Evolutionary conservation across 2,329 filamentous ascomycete species (phyloP), one percentile per base, ranked within the genome.

Genomic region (Neonectria magnoliae): DNA sequence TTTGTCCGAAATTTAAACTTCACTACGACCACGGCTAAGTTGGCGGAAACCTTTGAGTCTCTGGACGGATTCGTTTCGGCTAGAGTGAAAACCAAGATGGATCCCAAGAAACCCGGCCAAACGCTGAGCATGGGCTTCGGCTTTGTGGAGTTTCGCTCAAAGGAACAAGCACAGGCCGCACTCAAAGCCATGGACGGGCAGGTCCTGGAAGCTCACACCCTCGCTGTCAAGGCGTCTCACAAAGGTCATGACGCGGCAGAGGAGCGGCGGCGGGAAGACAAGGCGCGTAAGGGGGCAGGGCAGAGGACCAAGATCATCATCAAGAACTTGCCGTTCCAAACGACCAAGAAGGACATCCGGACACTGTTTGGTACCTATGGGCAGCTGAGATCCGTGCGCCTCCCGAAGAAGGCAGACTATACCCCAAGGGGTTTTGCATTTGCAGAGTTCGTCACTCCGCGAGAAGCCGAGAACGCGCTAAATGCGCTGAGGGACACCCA

Each of bases 311-410:
- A 98, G 86, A 91, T 99, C 76, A 91, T 98, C 80, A 91, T 99
- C 83, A 99, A 98, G 85, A 99, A 99, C 83, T 83, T 99, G 80
- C 95, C 96, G 20, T 99, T 99, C 83, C 93, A 98, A 82, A 91
- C 93, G 53, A 91, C 90, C 58, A 98, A 97, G 84, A 96, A 97
- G 79, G 96, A 99, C 77, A 87, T 99, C 63, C 89, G 93, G 68
- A 85, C 91, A 58, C 85, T 98, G 45, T 94, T 98, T 77, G 90
- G 92, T 66, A 90, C 93, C 38, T 98, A 98, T 80, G 97, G 96
- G 50, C 91, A 97, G 78, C 88, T 99, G 68, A 91, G 93, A 75
- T 95, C 94, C 57, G 93, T 99, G 66, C 92, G 96, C 68, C 88
- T 99, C 75, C 96, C 96, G 57, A 94, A 97, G 83, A 98, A 98